These are phyloP conservation scores for Dalbergia oliveri DNA, from an alignment of 306 rosid genomes.

Conservation along the genomic window DNA sequence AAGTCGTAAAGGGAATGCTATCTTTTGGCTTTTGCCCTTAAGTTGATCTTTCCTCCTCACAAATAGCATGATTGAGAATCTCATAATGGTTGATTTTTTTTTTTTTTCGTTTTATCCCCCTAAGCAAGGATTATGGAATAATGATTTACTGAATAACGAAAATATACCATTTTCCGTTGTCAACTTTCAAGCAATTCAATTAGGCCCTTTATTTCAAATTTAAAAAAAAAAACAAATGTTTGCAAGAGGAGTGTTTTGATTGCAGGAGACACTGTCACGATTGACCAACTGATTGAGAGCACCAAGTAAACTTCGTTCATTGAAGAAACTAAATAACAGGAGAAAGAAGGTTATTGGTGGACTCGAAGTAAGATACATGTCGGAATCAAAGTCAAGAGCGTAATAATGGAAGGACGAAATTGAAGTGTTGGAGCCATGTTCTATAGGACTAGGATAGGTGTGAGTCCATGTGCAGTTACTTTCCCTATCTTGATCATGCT, in stretches of 20 bases:
- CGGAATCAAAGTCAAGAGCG: background rate
- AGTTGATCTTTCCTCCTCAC: background rate
- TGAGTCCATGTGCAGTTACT: too few relatives aligned
- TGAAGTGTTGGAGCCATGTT: background rate
- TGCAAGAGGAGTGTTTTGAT: background rate
- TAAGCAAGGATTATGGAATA: background rate
- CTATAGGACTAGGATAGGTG: background rate
- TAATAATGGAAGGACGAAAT: background rate
- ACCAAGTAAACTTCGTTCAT: background rate
- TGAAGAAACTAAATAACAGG: background rate
- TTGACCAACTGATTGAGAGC: background rate
- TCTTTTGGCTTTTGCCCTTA: constrained; percentile 32
- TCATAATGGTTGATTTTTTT: background rate
- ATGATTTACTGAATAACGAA: background rate
- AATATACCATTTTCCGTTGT: background rate
- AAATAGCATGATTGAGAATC: background rate
- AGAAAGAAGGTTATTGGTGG: background rate
- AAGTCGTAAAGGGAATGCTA: background rate
- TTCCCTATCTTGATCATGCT: background rate
- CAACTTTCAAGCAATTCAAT: background rate
- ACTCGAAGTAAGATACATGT: background rate
- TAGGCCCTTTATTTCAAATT: background rate
- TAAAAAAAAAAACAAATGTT: background rate
- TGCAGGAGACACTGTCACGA: too few relatives aligned
- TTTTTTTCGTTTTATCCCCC: background rate